Evolutionary conservation across 179 eudicot genomes (phyloP), one percentile per base, ranked within the genome.

Genomic region (Beta macrorhiza): DNA sequence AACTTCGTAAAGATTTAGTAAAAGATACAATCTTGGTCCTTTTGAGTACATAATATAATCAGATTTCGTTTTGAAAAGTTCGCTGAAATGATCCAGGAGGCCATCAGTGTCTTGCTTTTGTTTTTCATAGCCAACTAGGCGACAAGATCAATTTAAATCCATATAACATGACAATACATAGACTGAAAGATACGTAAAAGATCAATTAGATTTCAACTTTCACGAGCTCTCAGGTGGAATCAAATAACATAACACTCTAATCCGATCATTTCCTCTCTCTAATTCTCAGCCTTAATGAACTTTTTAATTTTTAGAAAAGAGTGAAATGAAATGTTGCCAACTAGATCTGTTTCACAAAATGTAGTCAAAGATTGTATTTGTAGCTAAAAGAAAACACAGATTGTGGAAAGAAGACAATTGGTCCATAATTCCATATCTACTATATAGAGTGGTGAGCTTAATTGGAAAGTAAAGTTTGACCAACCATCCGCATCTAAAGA

Each of bases 401-500:
- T 15, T 51, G 13, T 59, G 53, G 53, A 20, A 56, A 74, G 64
- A 75, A 29, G n/a, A 63, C 61, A 62, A 15, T 56, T 0, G 14
- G 52, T 2, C 53, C 15, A 49, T 56, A 16, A 52, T 44, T 29
- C 3, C 44, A 72, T 17, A 22, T 55, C 6, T 45, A 25, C 25
- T 25, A 25, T 25, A 25, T 25, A 10, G 52, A 22, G 57, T 22
- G 70, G 19, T 56, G 29, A 45, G 14, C 5, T 22, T 72, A 42
- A 12, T 16, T 45, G 55, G 55, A 17, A 22, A 32, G 7, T 29
- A 37, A 67, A 49, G 37, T 47, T 17, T 53, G 71, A 82, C 37
- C 67, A 75, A 57, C 22, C 63, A 78, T 59, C 20, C 11, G n/a
- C 73, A 71, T n/a, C 11, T 47, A 47, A 32, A 75, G 44, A 58